Evolutionary conservation across 2,329 filamentous ascomycete genomes (phyloP), one percentile per base, ranked within the genome.

Genomic region (Macrophomina phaseolina): DNA sequence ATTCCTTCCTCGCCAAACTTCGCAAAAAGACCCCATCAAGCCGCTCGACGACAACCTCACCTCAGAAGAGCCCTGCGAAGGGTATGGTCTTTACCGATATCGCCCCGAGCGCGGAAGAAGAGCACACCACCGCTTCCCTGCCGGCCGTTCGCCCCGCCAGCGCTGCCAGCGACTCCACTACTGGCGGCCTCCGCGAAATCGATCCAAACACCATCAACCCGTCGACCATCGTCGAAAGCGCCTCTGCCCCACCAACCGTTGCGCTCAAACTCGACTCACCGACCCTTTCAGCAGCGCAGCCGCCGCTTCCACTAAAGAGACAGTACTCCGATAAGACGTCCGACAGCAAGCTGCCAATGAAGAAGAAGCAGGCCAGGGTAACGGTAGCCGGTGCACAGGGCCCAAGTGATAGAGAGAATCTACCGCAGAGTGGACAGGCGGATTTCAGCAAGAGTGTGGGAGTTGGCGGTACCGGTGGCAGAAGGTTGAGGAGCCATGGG

Each of bases 61-160:
- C 67, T 5, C 67, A 69, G 0, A 74, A 75, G 45, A 80, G 78
- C 65, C 83, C 85, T 5, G 79, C 79, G 30, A 87, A 87, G 72
- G 78, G 80, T 36, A 82, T 81, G 66, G 79, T 87, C 67, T 87
- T 85, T 72, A 83, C 82, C 69, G 85, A 87, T 70, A 74, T 77
- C 67, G 77, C 34, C 65, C 71, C 72, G 12, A 49, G 71, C 4
- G 51, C 71, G 4, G 69, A 74, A 11, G 73, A 73, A 52, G 71
- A 75, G 49, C 73, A 74, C 8, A 70, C 67, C 48, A 71, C 73
- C 56, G 66, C 73, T 32, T 34, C 40, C 11, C 40, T 42, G 2
- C 51, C 34, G 11, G 34, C 34, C 5, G 14, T 73, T 16, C 32
- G 68, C 34, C 68, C 68, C 18, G 64, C 69, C 38, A 66, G 58